Conservation (phyloP, 83 land plant genomes). For the Isoetes engelmannii region DNA sequence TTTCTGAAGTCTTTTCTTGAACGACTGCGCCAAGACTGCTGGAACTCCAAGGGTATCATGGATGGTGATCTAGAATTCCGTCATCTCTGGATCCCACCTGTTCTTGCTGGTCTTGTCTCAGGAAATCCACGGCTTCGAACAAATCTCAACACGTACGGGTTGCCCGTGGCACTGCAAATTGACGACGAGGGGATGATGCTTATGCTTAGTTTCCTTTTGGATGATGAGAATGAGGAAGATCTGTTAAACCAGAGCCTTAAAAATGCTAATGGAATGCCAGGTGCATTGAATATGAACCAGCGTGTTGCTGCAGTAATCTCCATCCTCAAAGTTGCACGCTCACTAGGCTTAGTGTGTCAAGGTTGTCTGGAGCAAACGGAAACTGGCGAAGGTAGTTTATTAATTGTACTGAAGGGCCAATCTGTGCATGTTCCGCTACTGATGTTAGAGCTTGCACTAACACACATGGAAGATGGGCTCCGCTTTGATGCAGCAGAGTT, state of each 20-base stretch:
- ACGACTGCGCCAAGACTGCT: slow-evolving; percentile 78
- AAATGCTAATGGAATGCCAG: slow-evolving; percentile 34
- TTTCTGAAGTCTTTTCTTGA: slow-evolving; percentile 92
- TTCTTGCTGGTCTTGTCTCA: slow-evolving; percentile 71
- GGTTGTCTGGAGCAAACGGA: too few species aligned
- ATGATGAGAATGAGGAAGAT: slow-evolving; percentile 21
- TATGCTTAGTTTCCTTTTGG: slow-evolving; percentile 61
- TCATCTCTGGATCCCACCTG: slow-evolving; percentile 62
- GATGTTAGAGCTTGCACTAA: slow-evolving; percentile 64
- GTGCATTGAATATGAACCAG: slow-evolving; percentile 44
- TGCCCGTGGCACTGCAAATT: slow-evolving; percentile 63
- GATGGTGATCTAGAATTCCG: slow-evolving; percentile 55
- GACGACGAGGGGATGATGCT: slow-evolving; percentile 77
- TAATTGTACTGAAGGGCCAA: slow-evolving; percentile 39
- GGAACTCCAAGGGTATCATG: slow-evolving; percentile 69
- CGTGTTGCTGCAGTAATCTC: slow-evolving; percentile 70
- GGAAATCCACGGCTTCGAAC: slow-evolving; percentile 70
- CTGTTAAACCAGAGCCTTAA: slow-evolving; percentile 32
- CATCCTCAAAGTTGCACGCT: slow-evolving; percentile 78
- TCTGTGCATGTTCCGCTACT: slow-evolving; percentile 45
- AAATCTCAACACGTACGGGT: slow-evolving; percentile 88
- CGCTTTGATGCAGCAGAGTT: slow-evolving; percentile 93
- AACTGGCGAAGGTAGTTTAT: too few species aligned
- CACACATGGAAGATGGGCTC: slow-evolving; percentile 77
- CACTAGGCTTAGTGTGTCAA: slow-evolving; percentile 37